Evolutionary conservation across 2,329 filamentous ascomycete genomes (phyloP), one percentile per base, ranked within the genome.

Genomic region (Didymellaceae sp.): DNA sequence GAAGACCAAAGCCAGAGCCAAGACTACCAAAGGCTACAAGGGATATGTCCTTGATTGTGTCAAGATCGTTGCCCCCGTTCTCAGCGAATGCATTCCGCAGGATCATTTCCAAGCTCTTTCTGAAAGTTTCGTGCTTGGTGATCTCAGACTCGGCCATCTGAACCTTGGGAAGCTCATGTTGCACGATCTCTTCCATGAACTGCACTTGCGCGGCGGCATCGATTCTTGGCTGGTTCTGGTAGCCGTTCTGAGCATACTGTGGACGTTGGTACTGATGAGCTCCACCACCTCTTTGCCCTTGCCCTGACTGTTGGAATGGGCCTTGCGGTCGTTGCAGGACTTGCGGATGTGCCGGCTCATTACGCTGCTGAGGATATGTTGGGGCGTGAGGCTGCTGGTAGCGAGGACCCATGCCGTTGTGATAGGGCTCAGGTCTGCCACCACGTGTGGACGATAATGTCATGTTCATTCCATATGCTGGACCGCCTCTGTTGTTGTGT

Each of bases 1-100:
- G 89, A 9, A 89, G 91, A 3, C 90, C 92, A 73, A 96, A 96
- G 0, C 91, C 91, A 10, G 91, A 92, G 16, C 84, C 83, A 37
- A 95, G 78, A 68, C 91, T 95, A 5, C 91, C 91, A 66, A 94
- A 95, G 63, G 87, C 90, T 61, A 85, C 85, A 11, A 95, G 77
- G 44, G 85, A 78, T n/a, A 93, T 81, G 42, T 82, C 82, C 8
- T 55, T 58, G 24, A 73, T 63, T 11, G 75, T 66, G 48, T 88
- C 85, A 35, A 76, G 69, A 7, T 80, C 74, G 7, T 76, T 69
- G 5, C 75, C 67, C 18, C 38, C 37, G 8, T 39, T 21, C 14
- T 33, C 17, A 14, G 13, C 38, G 40, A 91, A 82, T 1, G 82
- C 81, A 43, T 82, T 70, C 43, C 81, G 82, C 56, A 88, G 88